These are phyloP conservation scores for Epichloe glyceriae DNA, from an alignment of 2,329 filamentous ascomycete genomes.

Conservation along the genomic window DNA sequence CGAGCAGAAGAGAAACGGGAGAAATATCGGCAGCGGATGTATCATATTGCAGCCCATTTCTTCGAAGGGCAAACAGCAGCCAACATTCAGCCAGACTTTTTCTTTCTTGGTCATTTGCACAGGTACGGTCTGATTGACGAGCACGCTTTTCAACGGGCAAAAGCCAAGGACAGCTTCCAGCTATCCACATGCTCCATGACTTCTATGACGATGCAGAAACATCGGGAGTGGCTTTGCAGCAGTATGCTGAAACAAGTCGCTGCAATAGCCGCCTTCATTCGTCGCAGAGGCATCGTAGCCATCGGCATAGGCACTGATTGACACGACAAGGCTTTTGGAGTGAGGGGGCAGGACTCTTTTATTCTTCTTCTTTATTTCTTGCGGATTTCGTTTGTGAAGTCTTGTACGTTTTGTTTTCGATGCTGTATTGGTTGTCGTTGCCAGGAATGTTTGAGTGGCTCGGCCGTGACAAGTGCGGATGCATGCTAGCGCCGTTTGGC, in stretches of 20 bases:
- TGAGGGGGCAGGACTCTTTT: neutral
- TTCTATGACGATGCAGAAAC: neutral
- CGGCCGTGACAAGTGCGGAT: neutral
- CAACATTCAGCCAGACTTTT: conserved; percentile 26
- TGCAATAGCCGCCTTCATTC: neutral
- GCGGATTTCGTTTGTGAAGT: neutral
- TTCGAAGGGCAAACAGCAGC: conserved; percentile 10
- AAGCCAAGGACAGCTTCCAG: conserved; percentile 19
- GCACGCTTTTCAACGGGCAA: conserved; percentile 11
- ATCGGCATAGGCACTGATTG: neutral
- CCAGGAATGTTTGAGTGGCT: neutral
- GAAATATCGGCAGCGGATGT: conserved; percentile 29
- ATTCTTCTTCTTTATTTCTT: neutral
- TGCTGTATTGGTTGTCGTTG: neutral
- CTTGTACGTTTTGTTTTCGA: neutral
- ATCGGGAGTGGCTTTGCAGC: neutral
- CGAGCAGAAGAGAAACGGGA: conserved; percentile 4
- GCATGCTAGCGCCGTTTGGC: neutral
- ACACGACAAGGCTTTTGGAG: neutral
- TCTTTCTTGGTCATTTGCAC: conserved; percentile 25
- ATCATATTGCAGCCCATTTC: conserved; percentile 36
- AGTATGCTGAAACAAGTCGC: neutral
- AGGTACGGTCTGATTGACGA: conserved; percentile 15
- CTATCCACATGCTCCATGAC: neutral
- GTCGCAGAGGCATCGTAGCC: neutral